phyloP scores from a whole-genome alignment of 495 filamentous ascomycete genomes.

The Aspergillus coremiiformis region DNA sequence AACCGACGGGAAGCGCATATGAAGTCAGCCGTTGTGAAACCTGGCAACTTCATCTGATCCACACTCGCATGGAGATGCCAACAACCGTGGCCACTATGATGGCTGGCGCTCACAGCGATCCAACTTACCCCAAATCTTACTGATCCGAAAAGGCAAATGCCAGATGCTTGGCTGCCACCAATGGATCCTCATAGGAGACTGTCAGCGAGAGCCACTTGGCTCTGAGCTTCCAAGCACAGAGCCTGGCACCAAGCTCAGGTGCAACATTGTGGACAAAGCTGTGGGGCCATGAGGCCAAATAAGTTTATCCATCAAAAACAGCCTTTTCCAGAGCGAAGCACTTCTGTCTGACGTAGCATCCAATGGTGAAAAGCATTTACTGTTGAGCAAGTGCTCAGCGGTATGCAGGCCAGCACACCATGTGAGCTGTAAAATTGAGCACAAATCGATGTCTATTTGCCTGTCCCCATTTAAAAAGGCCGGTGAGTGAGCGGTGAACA shows the following conservation, averaged over 20 bases:
- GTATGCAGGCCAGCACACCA: slow-evolving; percentile 23
- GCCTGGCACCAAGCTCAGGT: slow-evolving; percentile 31
- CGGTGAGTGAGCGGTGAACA: slow-evolving; percentile 14
- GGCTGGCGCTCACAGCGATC: slow-evolving; percentile 7
- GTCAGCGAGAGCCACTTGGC: slow-evolving; percentile 6
- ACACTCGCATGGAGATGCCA: slow-evolving; percentile 24
- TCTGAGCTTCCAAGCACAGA: slow-evolving; percentile 1
- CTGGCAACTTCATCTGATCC: slow-evolving; percentile 38
- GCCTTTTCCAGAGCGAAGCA: slow-evolving; percentile 2
- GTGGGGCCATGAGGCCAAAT: slow-evolving; percentile 7
- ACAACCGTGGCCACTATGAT: slow-evolving; percentile 4
- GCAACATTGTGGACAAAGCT: slow-evolving; percentile 24
- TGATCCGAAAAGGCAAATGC: slow-evolving; percentile 15
- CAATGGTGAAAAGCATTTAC: slow-evolving; percentile 7
- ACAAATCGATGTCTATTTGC: slow-evolving; percentile 10
- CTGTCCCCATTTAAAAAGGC: slow-evolving; percentile 8
- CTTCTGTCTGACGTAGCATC: slow-evolving; percentile 16
- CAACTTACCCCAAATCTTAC: slow-evolving; percentile 19
- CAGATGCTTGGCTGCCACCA: slow-evolving; percentile 14
- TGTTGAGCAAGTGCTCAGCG: slow-evolving; percentile 9
- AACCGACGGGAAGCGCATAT: slow-evolving; percentile 33
- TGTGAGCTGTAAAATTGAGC: slow-evolving; percentile 21
- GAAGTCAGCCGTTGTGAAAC: slow-evolving; percentile 44
- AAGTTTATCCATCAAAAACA: slow-evolving; percentile 9
- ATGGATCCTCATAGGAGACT: slow-evolving; percentile 18